Percentiles rank a stretch among this genome's conserved stretches.
These are phyloP conservation scores for Eucalyptus sp. DNA, from an alignment of 345 rosid species.

Conservation along the genomic window DNA sequence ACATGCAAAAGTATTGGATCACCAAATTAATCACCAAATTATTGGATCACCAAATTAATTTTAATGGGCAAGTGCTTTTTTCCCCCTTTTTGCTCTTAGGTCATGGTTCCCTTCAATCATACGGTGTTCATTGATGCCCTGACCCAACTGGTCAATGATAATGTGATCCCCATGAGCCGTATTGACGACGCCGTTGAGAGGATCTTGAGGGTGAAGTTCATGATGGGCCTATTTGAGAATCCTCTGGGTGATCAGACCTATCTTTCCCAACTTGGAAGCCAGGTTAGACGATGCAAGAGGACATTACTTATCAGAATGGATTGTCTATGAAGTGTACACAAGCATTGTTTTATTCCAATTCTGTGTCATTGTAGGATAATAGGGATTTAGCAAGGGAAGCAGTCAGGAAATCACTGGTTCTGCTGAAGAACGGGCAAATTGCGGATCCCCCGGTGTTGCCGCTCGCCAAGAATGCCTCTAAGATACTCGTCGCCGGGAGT, in stretches of 20 bases:
- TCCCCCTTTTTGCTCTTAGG: constrained; percentile 8
- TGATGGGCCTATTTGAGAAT: constrained; percentile 58
- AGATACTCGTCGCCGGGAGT: constrained; percentile 66
- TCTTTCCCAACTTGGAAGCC: constrained; percentile 35
- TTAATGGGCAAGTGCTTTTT: background rate
- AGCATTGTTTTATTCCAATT: background rate
- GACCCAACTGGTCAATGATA: constrained; percentile 25
- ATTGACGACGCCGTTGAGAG: constrained; percentile 64
- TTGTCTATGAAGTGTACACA: background rate
- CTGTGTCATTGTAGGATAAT: constrained; percentile 23
- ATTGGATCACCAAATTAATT: background rate
- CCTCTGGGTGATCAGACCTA: constrained; percentile 43
- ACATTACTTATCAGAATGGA: background rate
- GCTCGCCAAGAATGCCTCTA: constrained; percentile 43
- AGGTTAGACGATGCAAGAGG: constrained; percentile 11
- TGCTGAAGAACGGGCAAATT: constrained; percentile 52
- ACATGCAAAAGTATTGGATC: background rate
- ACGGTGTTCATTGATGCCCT: constrained; percentile 35
- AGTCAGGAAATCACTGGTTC: constrained; percentile 67
- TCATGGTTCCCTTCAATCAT: constrained; percentile 56
- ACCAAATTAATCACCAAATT: too few relatives aligned
- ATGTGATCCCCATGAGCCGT: constrained; percentile 40
- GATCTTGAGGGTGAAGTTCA: constrained; percentile 68
- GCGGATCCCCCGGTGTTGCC: constrained; percentile 46
- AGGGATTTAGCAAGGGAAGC: constrained; percentile 79